phyloP scores from a whole-genome alignment of 2,329 filamentous ascomycete genomes.

The Trichoderma endophyticum region DNA sequence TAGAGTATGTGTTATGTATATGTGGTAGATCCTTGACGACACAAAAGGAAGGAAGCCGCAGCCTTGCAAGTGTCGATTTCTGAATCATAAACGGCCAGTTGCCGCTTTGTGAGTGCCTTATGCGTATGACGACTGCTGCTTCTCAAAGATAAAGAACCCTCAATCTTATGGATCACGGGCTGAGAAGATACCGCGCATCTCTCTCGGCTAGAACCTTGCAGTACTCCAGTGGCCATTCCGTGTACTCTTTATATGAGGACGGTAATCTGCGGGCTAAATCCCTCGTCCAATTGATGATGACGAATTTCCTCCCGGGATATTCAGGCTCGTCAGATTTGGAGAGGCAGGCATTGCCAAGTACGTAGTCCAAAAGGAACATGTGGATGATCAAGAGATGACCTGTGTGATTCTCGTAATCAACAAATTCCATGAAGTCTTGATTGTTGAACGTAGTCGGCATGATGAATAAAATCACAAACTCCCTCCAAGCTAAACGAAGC shows the following conservation, averaged over 20 bases:
- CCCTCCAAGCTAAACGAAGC: constrained; percentile 23
- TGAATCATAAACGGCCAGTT: too few species aligned
- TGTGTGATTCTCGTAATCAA: constrained; percentile 29
- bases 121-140: background rate
- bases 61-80: background rate
- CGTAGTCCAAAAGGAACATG: constrained; percentile 34
- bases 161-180: constrained; percentile 22
- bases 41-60: background rate
- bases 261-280: constrained; percentile 24
- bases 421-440: constrained; percentile 33
- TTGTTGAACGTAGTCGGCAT: constrained; percentile 25
- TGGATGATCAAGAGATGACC: constrained; percentile 37
- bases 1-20: background rate
- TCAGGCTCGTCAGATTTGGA: constrained; percentile 23
- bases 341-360: constrained; percentile 24
- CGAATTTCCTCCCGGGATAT: constrained; percentile 25
- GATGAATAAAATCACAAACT: constrained; percentile 25
- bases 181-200: constrained; percentile 28
- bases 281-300: constrained; percentile 27
- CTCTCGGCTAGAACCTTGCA: constrained; percentile 24
- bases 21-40: background rate
- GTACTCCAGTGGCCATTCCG: constrained; percentile 24
- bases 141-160: background rate
- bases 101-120: constrained; percentile 9
- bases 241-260: constrained; percentile 20